Evolutionary conservation across 2,329 filamentous ascomycete genomes (phyloP).

Genomic region (Fusarium pseudonygamai): DNA sequence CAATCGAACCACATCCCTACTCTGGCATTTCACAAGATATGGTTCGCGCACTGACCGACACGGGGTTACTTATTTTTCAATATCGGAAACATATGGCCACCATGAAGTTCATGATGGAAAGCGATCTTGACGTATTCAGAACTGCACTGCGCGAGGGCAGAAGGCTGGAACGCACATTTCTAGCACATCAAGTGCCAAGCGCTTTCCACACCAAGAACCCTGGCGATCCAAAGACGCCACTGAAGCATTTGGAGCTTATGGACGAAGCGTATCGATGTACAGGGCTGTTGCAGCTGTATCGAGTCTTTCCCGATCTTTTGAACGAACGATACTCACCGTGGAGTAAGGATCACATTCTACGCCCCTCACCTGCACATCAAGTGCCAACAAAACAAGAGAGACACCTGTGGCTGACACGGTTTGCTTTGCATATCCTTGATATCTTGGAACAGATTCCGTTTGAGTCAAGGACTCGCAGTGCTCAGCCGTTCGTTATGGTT

Average conservation of each 20-base stretch:
- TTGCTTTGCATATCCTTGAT: neutral
- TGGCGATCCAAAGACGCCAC: neutral
- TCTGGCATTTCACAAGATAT: neutral
- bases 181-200: neutral
- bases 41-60: neutral
- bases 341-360: neutral
- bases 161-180: neutral
- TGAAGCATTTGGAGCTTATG: neutral
- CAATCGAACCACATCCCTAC: neutral
- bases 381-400: neutral
- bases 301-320: conserved; percentile 6
- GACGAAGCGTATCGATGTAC: neutral
- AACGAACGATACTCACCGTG: neutral
- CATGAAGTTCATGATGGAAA: neutral
- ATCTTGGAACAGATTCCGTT: neutral
- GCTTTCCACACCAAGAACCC: neutral
- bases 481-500: conserved; percentile 7
- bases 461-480: conserved; percentile 9
- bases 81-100: neutral
- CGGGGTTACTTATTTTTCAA: neutral
- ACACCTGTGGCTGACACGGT: neutral
- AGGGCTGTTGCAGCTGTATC: neutral
- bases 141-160: neutral
- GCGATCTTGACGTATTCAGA: neutral
- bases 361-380: neutral